Evolutionary conservation across 1,284 basidiomycete species (phyloP), one percentile per base, ranked within the genome.

Genomic region (Exobasidium cylindrosporum): DNA sequence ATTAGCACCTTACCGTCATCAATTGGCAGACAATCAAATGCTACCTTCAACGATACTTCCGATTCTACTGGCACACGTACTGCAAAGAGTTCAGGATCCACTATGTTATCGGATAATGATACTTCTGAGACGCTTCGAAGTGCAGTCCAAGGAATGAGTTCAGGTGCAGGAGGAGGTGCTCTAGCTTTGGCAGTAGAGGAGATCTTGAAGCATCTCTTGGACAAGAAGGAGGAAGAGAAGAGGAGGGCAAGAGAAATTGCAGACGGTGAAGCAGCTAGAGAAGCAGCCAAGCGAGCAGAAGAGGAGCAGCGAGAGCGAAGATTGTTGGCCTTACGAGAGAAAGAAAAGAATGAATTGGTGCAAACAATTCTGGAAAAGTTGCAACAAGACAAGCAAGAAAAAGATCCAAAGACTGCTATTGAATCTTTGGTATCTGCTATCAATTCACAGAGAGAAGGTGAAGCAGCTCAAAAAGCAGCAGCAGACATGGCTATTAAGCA

Each of bases 141-240:
- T 13, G 43, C 43, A 58, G 47, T 50, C 2, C 17, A 50, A 13
- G 26, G 26, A 14, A 17, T 47, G 10, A 26, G 24, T 26, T 4
- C 47, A 47, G 61, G 43, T 2, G 61, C 32, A 43, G 61, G 63
- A 14, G 59, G 54, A 4, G 65, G 52, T 14, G 74, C 72, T 5
- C 65, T 76, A 3, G 70, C 72, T 1, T 54, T 71, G 2, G 74
- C 74, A 1, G 72, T 76, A 0, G 74, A 76, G 50, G 74, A 76
- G 58, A 74, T 76, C 45, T 65, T 76, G 50, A 74, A 74, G 63
- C 74, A 76, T 43, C 68, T 74, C 1, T 57, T 74, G 6, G 64
- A 67, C 55, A 58, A 62, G 46, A 71, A 76, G 49, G 72, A 76
- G 47, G 68, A 71, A 35, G 67, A 69, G 7, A 64, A 68, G 52